phyloP scores from a whole-genome alignment of 768 basidiomycete genomes.

The Leccinum olivaceopallidum region DNA sequence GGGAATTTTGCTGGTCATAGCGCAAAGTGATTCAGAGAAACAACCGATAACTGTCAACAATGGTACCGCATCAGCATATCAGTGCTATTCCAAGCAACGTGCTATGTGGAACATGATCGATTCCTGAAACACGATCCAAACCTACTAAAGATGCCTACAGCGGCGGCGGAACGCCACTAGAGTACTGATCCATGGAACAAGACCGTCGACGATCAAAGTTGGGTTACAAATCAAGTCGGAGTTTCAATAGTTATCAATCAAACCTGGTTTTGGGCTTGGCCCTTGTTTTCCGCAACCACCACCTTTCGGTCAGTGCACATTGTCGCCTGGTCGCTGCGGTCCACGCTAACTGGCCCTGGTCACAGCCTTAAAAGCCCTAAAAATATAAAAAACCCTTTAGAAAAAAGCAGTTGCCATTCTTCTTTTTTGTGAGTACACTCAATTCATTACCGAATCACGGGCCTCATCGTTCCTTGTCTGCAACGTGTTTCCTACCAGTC shows the following conservation, averaged over 20 bases:
- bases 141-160: not conserved
- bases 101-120: not conserved
- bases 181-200: not conserved
- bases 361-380: slow-evolving; percentile 58
- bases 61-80: not conserved
- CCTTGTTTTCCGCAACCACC: slow-evolving; percentile 59
- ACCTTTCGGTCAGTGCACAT: slow-evolving; percentile 55
- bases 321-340: slow-evolving; percentile 14
- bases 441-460: slow-evolving; percentile 13
- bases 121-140: not conserved
- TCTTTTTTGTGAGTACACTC: slow-evolving; percentile 59
- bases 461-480: slow-evolving; percentile 16
- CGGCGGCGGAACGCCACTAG: not conserved
- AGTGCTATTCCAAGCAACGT: not conserved
- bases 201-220: not conserved
- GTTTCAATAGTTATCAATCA: slow-evolving; percentile 38
- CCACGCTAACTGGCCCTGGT: slow-evolving; percentile 21
- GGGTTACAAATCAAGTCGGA: slow-evolving; percentile 35
- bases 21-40: not conserved
- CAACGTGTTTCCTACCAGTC: slow-evolving; percentile 36
- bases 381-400: slow-evolving; percentile 62
- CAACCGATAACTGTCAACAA: not conserved
- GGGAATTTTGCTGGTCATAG: not conserved
- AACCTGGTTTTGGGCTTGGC: slow-evolving; percentile 19
- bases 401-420: slow-evolving; percentile 76